Evolutionary conservation across 2,329 filamentous ascomycete genomes (phyloP), one percentile per base, ranked within the genome.

Genomic region (Cercospora sp.): DNA sequence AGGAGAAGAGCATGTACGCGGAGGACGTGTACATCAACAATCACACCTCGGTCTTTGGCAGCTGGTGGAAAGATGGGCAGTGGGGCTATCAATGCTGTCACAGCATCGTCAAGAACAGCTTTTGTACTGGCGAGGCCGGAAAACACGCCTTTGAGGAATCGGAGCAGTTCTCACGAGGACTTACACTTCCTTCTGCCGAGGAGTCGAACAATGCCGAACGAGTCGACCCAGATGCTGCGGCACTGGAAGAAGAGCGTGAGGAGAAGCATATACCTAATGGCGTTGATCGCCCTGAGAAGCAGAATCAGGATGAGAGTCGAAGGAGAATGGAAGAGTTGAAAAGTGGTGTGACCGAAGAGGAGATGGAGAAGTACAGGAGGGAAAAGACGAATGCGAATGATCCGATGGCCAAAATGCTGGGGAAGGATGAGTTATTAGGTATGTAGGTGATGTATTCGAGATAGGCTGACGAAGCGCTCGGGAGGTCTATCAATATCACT

Each of bases 81-180:
- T 99, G 95, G 95, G 95, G 95, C 1, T 99, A 97, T 80, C 87
- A 91, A 24, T 99, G 95, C 80, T 99, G 95, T 83, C 93, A 96
- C 79, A 97, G 93, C 0, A 90, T 89, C 24, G 88, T 97, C 70
- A 97, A 97, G 82, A 98, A 99, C 80, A 97, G 93, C 76, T 99
- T 98, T 77, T 99, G 95, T 80, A 98, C 94, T 0, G 95, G 95
- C 28, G 92, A 95, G 69, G 92, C 91, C 67, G 95, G 95, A 40
- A 96, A 89, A 79, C 82, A 82, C 69, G 94, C 93, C 1, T 93
- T 92, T 80, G 90, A 94, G 74, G 90, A 91, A 66, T 89, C 92
- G 0, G 89, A 95, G 72, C 83, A 83, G 34, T 82, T 89, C 78
- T 79, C 85, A 64, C 81, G 81, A 40, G 84, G 81, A 5, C 76